Base-by-base conservation (phyloP, 768 basidiomycete species). In the Suillus decipiens region DNA sequence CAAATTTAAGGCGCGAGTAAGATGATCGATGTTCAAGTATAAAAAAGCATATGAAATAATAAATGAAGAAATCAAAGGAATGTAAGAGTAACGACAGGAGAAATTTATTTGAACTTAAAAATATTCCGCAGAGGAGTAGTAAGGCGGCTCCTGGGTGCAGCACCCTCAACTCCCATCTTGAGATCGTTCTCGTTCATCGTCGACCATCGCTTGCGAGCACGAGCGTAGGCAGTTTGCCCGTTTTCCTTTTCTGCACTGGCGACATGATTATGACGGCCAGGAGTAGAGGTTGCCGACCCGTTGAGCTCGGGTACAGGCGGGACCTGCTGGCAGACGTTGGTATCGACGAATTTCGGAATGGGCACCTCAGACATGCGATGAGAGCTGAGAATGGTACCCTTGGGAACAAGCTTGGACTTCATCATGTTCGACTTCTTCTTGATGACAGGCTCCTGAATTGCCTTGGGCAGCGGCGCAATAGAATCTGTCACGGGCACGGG, bases 71-170 rank as follows among this genome's bases (percentile, higher is more conserved):
- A 3, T 63, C 62, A 50, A 36, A 36, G 60, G 61, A 34, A 64
- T 48, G 39, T 33, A 22, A 45, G 42, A 41, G 3, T 54, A 50
- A 34, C 45, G 63, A 24, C 17, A 22, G 37, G 5, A 31, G 59
- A 45, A 64, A 24, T 10, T 53, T 70, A 74, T 67, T 62, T 75
- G 60, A 74, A 72, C 43, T 73, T 68, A 22, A 74, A 76, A 37
- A 74, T 75, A 48, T 76, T 76, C 50, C 75, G 67, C 39, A 74
- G 55, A 19, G 73, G 73, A 33, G 65, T 65, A 12, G 75, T 67
- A 39, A 74, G 66, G 22, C 73, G 71, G 54, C 60, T 68, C 56
- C 68, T 76, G 54, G 68, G 14, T 36, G 64, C 55, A 31, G 19
- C 59, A 61, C 71, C 69, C 54, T 74, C 73, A 2, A 73, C 64